Conservation (phyloP, 495 filamentous ascomycete genomes). For the Cetradonia linearis region DNA sequence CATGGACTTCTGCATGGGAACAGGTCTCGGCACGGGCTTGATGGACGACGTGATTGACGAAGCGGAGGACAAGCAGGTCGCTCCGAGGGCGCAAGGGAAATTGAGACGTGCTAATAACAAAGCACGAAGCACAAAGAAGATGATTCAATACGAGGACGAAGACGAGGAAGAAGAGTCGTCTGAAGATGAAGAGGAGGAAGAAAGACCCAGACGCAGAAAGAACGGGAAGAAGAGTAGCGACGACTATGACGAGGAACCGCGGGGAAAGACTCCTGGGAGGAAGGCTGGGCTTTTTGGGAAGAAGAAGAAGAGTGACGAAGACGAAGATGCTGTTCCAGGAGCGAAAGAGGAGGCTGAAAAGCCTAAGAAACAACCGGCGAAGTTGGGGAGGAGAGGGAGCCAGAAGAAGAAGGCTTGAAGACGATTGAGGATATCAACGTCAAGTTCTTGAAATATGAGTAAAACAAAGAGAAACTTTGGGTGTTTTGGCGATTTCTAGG, state of each 20-base stretch:
- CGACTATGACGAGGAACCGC: slow-evolving; percentile 26
- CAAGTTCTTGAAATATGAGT: background rate
- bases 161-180: slow-evolving; percentile 2
- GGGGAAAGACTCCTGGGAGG: slow-evolving; percentile 23
- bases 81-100: slow-evolving; percentile 37
- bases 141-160: background rate
- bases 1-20: slow-evolving; percentile 67
- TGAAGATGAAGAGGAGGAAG: slow-evolving; percentile 6
- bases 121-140: slow-evolving; percentile 22
- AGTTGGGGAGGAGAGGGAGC: slow-evolving; percentile 12
- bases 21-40: slow-evolving; percentile 47
- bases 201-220: background rate
- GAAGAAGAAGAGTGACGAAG: slow-evolving; percentile 13
- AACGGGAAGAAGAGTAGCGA: slow-evolving; percentile 9
- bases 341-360: slow-evolving; percentile 18
- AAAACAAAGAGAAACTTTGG: background rate
- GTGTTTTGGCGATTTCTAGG: background rate
- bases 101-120: slow-evolving; percentile 32
- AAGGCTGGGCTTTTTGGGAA: slow-evolving; percentile 23
- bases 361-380: slow-evolving; percentile 11
- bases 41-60: slow-evolving; percentile 48
- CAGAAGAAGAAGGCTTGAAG: slow-evolving; percentile 20
- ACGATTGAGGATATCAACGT: slow-evolving; percentile 9
- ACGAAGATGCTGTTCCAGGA: slow-evolving; percentile 16
- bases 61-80: slow-evolving; percentile 49